Base-by-base conservation (phyloP, 2,329 filamentous ascomycete species). In the Trichoderma arundinaceum region DNA sequence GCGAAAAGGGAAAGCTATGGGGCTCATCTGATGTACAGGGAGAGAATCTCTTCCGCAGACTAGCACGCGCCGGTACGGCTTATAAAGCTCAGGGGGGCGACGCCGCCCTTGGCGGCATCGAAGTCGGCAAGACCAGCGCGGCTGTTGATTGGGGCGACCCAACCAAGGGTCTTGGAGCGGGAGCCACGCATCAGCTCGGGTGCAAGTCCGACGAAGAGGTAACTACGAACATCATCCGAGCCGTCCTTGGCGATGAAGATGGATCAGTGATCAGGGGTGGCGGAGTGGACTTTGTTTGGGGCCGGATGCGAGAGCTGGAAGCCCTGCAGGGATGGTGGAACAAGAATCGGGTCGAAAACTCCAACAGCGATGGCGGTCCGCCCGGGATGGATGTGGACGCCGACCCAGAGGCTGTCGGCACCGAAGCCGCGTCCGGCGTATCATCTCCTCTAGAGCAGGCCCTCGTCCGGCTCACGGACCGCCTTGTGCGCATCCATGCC, bases 101-200 rank as follows among this genome's bases (percentile, higher is more conserved):
- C 0, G 81, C 81, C 2, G 88, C 88, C 13, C 83, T 80, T 10
- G 85, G 85, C 35, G 86, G 86, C 22, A 68, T 82, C 10, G 80
- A 83, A 41, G 79, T 82, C 4, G 85, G 85, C 69, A 89, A 89
- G 76, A 87, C 84, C 0, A 90, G 88, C 66, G 91, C 90, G 1
- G 87, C 96, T 38, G 85, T 98, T 22, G 95, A 99, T 78, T 97
- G 94, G 90, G 94, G 94, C 58, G 90, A 93, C 67, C 91, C 92
- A 13, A 80, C 80, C 61, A 84, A 84, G 72, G 86, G 86, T 15
- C 80, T 82, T 5, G 86, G 86, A 56, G 81, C 79, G 51, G 84
- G 84, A 49, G 85, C 87, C 4, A 86, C 82, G 4, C 79, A 84
- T 68, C 79, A 83, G 41, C 82, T 90, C 48, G 83, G 83, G 15